Base-by-base conservation (phyloP, 78 protist species). In the Speleostelium caveatum region DNA sequence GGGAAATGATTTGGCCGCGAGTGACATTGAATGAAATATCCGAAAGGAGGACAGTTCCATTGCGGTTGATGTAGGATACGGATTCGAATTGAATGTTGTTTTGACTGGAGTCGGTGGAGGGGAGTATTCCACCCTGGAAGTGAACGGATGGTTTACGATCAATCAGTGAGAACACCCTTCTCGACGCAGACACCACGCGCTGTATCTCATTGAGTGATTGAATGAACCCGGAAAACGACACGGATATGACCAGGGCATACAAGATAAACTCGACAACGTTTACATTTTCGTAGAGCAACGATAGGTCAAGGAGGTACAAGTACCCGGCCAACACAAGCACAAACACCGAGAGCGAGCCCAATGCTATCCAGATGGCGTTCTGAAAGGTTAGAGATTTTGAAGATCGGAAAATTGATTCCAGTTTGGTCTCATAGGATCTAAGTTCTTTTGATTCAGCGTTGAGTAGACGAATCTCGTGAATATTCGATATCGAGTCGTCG, bases 351-450 rank as follows among this genome's bases (percentile, higher is more conserved):
- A 83, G 41, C 14, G 67, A 26, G 17, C 79, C 90, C 14, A 83
- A 21, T 42, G 90, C 75, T 30, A 83, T 83, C 79, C 78, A 83
- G 53, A 83, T 69, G 55, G 77, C 90, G 69, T 32, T 83, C 36
- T 35, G 35, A 38, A 69, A 19, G 10, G 36, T 49, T 7, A 63
- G 59, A 36, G 76, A 69, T 28, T 63, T 72, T 8, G 33, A 21
- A 22, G 63, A 24, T 7, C 90, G 51, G 65, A 58, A 56, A 22
- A 69, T 36, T 36, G 77, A 26, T 41, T 83, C 90, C 2, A 83
- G 24, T 51, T 83, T 72, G 2, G 90, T 69, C 42, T 83, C 90
- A 51, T 63, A 83, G 19, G 71, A 17, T 22, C 90, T 3, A 26
- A 83, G 19, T 59, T 83, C 75, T 42, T 69, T 83, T 5, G 62